These are phyloP conservation scores for Nakataea oryzae DNA, from an alignment of 2,329 filamentous ascomycete species.

Conservation along the genomic window DNA sequence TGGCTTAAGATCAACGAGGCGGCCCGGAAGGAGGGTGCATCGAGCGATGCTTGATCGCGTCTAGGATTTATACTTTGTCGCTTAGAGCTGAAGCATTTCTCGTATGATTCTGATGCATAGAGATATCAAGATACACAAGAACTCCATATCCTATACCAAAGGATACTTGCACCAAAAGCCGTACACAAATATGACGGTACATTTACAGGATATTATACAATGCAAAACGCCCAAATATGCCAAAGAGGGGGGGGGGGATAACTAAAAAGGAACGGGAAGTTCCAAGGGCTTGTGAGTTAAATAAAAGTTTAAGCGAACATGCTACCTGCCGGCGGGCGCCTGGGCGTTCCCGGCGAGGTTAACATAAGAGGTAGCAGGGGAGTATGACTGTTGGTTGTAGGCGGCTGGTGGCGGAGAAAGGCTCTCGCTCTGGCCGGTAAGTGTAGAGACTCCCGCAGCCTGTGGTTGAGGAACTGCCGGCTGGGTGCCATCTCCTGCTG, in stretches of 20 bases:
- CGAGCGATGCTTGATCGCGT: too few species aligned
- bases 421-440: neutral
- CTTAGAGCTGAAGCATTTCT: neutral
- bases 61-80: neutral
- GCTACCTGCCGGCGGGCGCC: neutral
- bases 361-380: neutral
- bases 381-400: neutral
- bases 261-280: too few species aligned
- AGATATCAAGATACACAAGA: too few species aligned
- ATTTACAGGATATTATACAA: too few species aligned
- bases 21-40: too few species aligned
- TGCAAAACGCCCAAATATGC: neutral
- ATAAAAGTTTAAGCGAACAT: neutral
- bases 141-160: too few species aligned
- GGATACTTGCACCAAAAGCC: too few species aligned
- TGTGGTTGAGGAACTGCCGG: neutral
- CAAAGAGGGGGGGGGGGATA: too few species aligned
- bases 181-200: too few species aligned
- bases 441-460: neutral
- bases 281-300: too few species aligned
- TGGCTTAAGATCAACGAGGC: constrained; percentile 5
- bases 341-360: neutral
- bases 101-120: too few species aligned
- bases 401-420: neutral
- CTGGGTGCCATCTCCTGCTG: neutral